Base-by-base conservation (phyloP, 192 early-diverging fungal genomes). In the Backusella westeae region DNA sequence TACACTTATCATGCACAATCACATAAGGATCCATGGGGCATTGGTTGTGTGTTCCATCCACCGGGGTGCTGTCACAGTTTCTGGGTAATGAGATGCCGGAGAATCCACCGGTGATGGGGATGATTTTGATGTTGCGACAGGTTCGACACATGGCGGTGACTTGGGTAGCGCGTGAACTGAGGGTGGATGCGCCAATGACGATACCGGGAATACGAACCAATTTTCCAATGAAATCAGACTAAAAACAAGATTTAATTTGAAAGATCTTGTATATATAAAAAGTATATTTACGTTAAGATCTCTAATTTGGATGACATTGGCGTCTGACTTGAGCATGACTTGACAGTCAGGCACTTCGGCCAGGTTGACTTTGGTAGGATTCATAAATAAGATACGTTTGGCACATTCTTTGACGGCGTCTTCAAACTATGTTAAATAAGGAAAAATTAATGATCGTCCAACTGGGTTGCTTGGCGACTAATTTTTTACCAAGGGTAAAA, bases 201-300 rank as follows among this genome's bases (percentile, higher is more conserved):
- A 99, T 99, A 36, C 98, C 98, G 12, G 96, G 92, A 70, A 99
- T 89, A 49, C 95, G 93, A 71, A 99, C 95, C 29, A 99, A 87
- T 78, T 97, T 95, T 46, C 94, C 94, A 74, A 99, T 97, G 73
- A 89, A 89, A 35, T 87, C 80, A 66, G 94, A 86, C 94, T 95
- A 76, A 9, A 15, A 67, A 9, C 38, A 78, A 72, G 14, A 34
- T 67, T 14, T 14, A 53, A 1, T 19, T 44, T 42, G 32, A 29
- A 34, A 32, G 32, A 3, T 32, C 32, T 32, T 36, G 15, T 32
- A 32, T 32, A 32, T 32, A 32, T 32, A 32, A 32, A 32, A 32
- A 32, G 32, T 32, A 3, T 32, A 32, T 32, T 78, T 82, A 96
- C 96, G 80, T 94, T 94, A 36, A 99, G 86, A 70, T 94, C 91